phyloP scores from a whole-genome alignment of 371 early-diverging fungal species.

The Blakeslea trispora region DNA sequence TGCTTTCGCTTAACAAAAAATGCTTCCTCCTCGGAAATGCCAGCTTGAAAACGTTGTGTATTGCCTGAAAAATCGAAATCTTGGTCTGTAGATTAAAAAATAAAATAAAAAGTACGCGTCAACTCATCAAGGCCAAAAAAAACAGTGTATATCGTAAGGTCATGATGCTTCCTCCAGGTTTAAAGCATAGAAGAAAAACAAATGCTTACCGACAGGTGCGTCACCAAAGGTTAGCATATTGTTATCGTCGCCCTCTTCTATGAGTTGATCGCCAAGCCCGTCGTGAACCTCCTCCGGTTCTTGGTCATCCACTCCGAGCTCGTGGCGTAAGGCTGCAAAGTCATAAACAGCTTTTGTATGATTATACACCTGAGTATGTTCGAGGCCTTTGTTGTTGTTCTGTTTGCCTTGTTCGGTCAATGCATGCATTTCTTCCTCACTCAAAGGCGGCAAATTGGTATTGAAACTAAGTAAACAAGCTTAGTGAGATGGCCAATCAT shows the following conservation, averaged over 20 bases:
- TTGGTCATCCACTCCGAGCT: constrained; percentile 29
- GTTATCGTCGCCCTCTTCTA: constrained; percentile 76
- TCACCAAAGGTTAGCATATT: constrained; percentile 90
- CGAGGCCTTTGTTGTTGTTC: constrained; percentile 5
- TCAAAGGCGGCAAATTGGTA: constrained; percentile 61
- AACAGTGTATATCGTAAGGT: too few relatives aligned
- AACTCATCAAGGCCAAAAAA: too few relatives aligned
- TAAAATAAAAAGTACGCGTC: not conserved
- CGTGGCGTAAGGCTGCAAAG: constrained; percentile 42
- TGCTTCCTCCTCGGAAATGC: constrained; percentile 54
- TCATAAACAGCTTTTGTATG: constrained; percentile 40
- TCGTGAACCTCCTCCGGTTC: constrained; percentile 49
- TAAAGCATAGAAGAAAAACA: too few relatives aligned
- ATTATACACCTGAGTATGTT: constrained; percentile 13
- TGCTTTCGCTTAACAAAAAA: constrained; percentile 47
- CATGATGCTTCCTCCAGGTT: too few relatives aligned
- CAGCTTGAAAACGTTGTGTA: constrained; percentile 55
- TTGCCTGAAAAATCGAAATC: constrained; percentile 78
- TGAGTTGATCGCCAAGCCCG: constrained; percentile 58
- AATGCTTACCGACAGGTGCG: constrained; percentile 54
- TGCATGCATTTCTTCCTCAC: constrained; percentile 44
- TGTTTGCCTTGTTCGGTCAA: constrained; percentile 36
- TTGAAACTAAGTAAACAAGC: constrained; percentile 48
- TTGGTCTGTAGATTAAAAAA: constrained; percentile 33
- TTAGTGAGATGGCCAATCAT: not conserved